These are phyloP conservation scores for Penicillium digitatum DNA, from an alignment of 2,329 filamentous ascomycete species.

Conservation along the genomic window DNA sequence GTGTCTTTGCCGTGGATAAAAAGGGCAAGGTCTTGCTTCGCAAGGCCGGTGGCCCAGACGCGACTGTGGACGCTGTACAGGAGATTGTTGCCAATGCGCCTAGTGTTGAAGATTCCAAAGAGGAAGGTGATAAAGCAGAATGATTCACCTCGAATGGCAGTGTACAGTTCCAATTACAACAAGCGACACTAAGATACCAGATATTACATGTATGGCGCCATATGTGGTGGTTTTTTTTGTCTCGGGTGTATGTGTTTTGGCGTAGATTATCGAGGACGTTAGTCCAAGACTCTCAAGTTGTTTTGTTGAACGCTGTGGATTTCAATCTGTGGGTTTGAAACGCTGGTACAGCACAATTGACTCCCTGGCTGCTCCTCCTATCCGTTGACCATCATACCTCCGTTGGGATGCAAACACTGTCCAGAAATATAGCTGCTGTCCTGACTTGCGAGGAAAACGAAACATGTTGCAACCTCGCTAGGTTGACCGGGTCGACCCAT, in stretches of 20 bases:
- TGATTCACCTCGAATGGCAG: background rate
- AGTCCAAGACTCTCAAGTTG: background rate
- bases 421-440: constrained; percentile 73
- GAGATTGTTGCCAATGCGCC: constrained; percentile 57
- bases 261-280: background rate
- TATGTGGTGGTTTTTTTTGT: background rate
- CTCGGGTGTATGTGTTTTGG: background rate
- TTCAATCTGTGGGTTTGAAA: background rate
- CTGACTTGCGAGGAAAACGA: constrained; percentile 72
- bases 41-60: constrained; percentile 70
- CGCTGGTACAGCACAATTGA: background rate
- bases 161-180: background rate
- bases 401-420: constrained; percentile 64
- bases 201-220: background rate
- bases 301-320: background rate
- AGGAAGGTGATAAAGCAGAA: constrained; percentile 6
- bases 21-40: constrained; percentile 72
- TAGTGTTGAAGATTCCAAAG: constrained; percentile 8
- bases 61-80: constrained; percentile 72
- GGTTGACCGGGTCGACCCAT: constrained; percentile 77
- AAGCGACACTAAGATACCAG: constrained; percentile 3
- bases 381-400: constrained; percentile 54
- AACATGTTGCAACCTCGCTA: constrained; percentile 74
- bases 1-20: constrained; percentile 84
- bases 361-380: constrained; percentile 21